phyloP scores from a whole-genome alignment of 2,329 filamentous ascomycete genomes.

The Xylariaceae sp. region DNA sequence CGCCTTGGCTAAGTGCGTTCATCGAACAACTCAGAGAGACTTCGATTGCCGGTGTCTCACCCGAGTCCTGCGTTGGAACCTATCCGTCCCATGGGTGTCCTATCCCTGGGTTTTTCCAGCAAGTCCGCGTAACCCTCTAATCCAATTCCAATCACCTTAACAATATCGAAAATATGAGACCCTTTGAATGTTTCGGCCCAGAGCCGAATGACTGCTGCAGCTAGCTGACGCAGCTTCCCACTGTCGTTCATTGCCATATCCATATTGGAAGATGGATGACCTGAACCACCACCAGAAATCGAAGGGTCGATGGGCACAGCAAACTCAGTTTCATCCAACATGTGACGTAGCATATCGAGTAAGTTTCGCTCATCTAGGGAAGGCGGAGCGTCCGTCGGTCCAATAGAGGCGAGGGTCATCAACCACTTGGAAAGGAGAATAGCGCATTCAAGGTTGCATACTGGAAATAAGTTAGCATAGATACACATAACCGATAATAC shows the following conservation, averaged over 20 bases:
- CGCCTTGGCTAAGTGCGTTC: too few species aligned
- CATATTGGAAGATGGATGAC: slow-evolving; percentile 30
- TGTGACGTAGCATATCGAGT: slow-evolving; percentile 51
- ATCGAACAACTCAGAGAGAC: too few species aligned
- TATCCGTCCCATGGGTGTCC: slow-evolving; percentile 38
- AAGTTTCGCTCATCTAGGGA: slow-evolving; percentile 50
- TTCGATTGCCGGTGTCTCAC: slow-evolving; percentile 7
- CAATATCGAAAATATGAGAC: slow-evolving; percentile 56
- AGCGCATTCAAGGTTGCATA: slow-evolving; percentile 60
- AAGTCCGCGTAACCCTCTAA: slow-evolving; percentile 54
- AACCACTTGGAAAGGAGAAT: slow-evolving; percentile 59
- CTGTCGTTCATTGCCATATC: slow-evolving; percentile 45
- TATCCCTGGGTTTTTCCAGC: slow-evolving; percentile 50
- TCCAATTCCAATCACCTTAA: slow-evolving; percentile 53
- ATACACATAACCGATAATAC: slow-evolving; percentile 2
- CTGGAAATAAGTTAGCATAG: slow-evolving; percentile 26
- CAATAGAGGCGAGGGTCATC: slow-evolving; percentile 49
- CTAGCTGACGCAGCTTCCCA: slow-evolving; percentile 50
- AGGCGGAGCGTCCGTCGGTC: slow-evolving; percentile 44
- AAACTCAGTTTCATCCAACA: slow-evolving; percentile 60
- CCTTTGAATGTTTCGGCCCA: slow-evolving; percentile 62
- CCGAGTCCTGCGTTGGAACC: slow-evolving; percentile 22
- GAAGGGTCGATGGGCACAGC: slow-evolving; percentile 57
- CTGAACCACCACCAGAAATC: slow-evolving; percentile 36
- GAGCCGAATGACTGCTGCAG: slow-evolving; percentile 53